Evolutionary conservation across 2,329 filamentous ascomycete species (phyloP), one percentile per base, ranked within the genome.

Genomic region (Ustulina deusta): DNA sequence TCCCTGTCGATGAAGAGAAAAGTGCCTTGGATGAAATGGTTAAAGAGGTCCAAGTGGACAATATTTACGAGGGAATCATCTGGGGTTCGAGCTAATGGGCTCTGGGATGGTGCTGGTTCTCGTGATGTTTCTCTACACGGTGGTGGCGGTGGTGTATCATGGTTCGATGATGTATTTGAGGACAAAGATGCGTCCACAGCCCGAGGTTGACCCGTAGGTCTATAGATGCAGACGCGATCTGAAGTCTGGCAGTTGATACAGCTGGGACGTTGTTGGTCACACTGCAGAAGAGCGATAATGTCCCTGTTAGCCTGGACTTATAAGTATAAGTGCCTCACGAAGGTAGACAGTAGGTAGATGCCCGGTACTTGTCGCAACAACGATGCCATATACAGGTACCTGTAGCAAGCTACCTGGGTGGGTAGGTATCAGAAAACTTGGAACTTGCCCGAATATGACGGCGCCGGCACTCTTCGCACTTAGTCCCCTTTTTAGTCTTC

Each of bases 391-490:
- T 9, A 40, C 13, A 7, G n/a, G 6, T 20, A 40, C 20, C 3
- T 17, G 34, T 25, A 17, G 20, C 17, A 22, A 1, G 2, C 17
- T 52, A 32, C 17, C 15, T 27, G 29, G 44, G 6, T 27, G 32
- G 3, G 10, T 38, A 17, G 20, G 25, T 49, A 25, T 25, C 17
- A 34, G 36, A 11, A 15, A 38, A 46, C 44, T 59, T 13, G 52
- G 20, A 60, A 60, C 69, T 69, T 66, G 61, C 69, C 58, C 69
- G 66, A 6, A 69, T 71, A 49, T 71, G 69, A 55, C 69, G 66
- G 51, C 61, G 63, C 11, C 61, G 56, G 56, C 63, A 69, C 36
- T 71, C 66, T 27, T 66, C 60, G 38, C 63, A 70, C 42, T 68
- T 68, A 32, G 65, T 65, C 20, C 66, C 69, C 49, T 67, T 71